Conservation (phyloP, 768 basidiomycete genomes). For the Suillus discolor region DNA sequence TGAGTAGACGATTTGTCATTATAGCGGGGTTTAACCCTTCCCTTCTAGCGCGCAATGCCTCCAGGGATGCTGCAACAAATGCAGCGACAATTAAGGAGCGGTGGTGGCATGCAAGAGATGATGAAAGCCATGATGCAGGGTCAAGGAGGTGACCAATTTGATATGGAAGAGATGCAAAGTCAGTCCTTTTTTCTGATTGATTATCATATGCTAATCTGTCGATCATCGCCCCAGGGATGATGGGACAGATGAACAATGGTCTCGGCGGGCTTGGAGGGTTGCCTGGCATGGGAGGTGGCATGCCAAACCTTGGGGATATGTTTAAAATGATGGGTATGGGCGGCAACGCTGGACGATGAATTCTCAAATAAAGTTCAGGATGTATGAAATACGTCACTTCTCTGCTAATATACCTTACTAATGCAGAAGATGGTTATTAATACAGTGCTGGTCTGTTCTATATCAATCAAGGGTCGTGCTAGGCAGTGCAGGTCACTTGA, state of each 20-base stretch:
- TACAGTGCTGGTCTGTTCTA: slow-evolving; percentile 21
- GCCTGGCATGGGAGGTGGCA: slow-evolving; percentile 57
- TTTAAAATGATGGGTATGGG: slow-evolving; percentile 91
- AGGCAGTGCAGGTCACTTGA: slow-evolving; percentile 6
- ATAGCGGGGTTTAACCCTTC: slow-evolving; percentile 11
- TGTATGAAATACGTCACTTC: slow-evolving; percentile 18
- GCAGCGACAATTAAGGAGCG: slow-evolving; percentile 77
- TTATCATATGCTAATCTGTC: slow-evolving; percentile 10
- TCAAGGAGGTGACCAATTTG: slow-evolving; percentile 84
- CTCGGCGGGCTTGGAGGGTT: slow-evolving; percentile 51
- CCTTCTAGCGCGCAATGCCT: slow-evolving; percentile 80
- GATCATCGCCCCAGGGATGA: slow-evolving; percentile 62
- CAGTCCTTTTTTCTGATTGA: slow-evolving; percentile 17
- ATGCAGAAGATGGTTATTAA: slow-evolving; percentile 16
- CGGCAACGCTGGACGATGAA: slow-evolving; percentile 39
- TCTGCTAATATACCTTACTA: slow-evolving; percentile 18
- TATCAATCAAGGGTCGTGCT: slow-evolving; percentile 9
- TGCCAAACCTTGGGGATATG: slow-evolving; percentile 77
- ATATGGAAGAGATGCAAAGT: slow-evolving; percentile 97
- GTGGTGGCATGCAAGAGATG: slow-evolving; percentile 96
- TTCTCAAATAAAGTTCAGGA: slow-evolving; percentile 13
- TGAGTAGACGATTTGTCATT: slow-evolving; percentile 35
- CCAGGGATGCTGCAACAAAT: slow-evolving; percentile 95
- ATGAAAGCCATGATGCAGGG: slow-evolving; percentile 99
- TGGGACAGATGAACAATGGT: slow-evolving; percentile 80